Conservation (phyloP, 805 yeast genomes). For the Saccharomycopsis olivae region DNA sequence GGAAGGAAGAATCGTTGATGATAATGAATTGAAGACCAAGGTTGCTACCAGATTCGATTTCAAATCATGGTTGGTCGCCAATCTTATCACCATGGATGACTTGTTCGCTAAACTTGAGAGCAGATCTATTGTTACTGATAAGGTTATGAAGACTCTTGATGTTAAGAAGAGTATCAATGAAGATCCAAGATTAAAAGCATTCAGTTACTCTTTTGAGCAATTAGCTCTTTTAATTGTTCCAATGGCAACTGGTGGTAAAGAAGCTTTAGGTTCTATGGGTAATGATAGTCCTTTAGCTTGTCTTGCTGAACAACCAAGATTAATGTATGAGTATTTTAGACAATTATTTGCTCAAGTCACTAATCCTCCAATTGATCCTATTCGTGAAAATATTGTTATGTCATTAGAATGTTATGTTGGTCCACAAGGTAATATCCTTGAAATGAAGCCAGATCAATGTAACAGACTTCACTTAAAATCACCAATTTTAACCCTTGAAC, state of each 20-base stretch:
- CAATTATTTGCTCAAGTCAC: conserved; percentile 97
- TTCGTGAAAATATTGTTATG: conserved; percentile 94
- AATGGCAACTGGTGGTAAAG: conserved; percentile 88
- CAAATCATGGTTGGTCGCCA: conserved; percentile 86
- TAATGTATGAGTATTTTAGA: conserved; percentile 88
- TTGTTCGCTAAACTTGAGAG: conserved; percentile 47
- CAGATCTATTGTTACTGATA: conserved; percentile 23
- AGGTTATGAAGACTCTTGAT: background rate
- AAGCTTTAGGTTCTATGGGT: conserved; percentile 97
- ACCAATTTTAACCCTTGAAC: conserved; percentile 68
- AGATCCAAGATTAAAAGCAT: conserved; percentile 77
- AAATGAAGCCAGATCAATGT: conserved; percentile 88
- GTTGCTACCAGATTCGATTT: conserved; percentile 83
- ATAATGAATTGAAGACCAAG: conserved; percentile 69
- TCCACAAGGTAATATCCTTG: conserved; percentile 94
- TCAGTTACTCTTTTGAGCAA: conserved; percentile 94
- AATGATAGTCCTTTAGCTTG: conserved; percentile 95
- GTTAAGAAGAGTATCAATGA: conserved; percentile 44
- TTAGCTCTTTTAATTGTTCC: conserved; percentile 75
- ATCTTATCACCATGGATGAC: conserved; percentile 76
- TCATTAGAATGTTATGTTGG: conserved; percentile 94
- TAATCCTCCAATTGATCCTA: conserved; percentile 97
- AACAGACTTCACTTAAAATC: conserved; percentile 74
- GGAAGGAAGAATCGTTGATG: conserved; percentile 88
- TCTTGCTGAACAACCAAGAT: conserved; percentile 81